Evolutionary conservation across 805 yeast genomes (phyloP).

Genomic region (Candida montana): DNA sequence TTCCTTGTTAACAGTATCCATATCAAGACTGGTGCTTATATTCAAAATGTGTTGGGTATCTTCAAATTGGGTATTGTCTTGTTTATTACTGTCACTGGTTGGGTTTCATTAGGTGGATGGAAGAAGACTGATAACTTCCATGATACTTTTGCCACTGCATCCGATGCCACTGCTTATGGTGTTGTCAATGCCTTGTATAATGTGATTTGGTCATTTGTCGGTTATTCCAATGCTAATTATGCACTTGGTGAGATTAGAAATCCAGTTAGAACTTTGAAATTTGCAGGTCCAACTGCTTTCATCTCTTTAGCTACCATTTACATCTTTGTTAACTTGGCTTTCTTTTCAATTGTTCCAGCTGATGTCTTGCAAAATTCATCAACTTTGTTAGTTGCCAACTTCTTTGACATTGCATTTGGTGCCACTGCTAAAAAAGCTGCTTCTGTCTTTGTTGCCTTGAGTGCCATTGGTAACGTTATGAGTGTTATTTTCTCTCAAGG

Average conservation of each 20-base stretch:
- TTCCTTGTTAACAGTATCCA: conserved; percentile 56
- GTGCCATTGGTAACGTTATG: conserved; percentile 78
- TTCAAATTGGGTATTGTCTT: conserved; percentile 69
- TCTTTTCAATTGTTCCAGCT: conserved; percentile 75
- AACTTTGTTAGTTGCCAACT: conserved; percentile 68
- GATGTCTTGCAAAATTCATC: conserved; percentile 57
- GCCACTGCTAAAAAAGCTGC: conserved; percentile 63
- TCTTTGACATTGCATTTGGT: conserved; percentile 70
- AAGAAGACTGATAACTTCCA: conserved; percentile 55
- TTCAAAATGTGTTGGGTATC: conserved; percentile 62
- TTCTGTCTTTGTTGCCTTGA: conserved; percentile 73
- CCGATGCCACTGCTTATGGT: conserved; percentile 57
- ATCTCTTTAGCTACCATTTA: conserved; percentile 56
- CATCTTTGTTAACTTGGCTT: conserved; percentile 73
- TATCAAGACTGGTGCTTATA: conserved; percentile 59
- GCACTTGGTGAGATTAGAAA: conserved; percentile 76
- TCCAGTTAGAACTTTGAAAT: conserved; percentile 61
- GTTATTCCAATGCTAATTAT: conserved; percentile 78
- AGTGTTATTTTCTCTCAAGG: conserved; percentile 81
- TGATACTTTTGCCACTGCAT: conserved; percentile 51
- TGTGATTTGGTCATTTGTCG: conserved; percentile 81
- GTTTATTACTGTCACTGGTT: conserved; percentile 70
- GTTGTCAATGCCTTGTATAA: conserved; percentile 72
- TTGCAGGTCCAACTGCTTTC: conserved; percentile 74
- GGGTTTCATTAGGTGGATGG: conserved; percentile 79